Evolutionary conservation across 305 asterid species (phyloP).

Genomic region (Fraxinus sp.): DNA sequence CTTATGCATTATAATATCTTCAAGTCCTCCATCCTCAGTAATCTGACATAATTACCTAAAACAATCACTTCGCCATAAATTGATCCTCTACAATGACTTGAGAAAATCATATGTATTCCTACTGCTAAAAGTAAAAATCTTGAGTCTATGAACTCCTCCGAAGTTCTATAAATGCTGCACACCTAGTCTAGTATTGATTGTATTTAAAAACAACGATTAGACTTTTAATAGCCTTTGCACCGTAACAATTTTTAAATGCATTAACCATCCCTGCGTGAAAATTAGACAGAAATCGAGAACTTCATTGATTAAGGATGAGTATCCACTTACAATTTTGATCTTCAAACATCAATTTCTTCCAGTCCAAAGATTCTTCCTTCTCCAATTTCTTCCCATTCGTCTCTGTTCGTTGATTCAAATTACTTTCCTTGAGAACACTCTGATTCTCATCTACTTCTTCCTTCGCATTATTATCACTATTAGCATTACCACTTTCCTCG

Average conservation of each 20-base stretch:
- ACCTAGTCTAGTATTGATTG: not conserved
- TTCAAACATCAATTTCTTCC: constrained; percentile 74
- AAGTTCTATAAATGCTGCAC: not conserved
- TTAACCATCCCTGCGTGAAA: not conserved
- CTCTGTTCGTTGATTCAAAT: constrained; percentile 33
- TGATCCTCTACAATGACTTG: not conserved
- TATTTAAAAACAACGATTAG: not conserved
- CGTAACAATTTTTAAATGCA: not conserved
- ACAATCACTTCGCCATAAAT: not conserved
- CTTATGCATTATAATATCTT: not conserved
- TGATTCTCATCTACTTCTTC: constrained; percentile 30
- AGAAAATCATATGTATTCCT: not conserved
- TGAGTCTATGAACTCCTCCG: not conserved
- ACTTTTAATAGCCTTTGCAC: not conserved
- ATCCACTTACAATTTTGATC: constrained; percentile 59
- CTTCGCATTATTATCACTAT: constrained; percentile 28
- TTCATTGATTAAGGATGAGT: not conserved
- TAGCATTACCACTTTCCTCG: constrained; percentile 44
- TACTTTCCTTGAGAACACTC: constrained; percentile 27
- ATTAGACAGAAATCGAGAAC: not conserved
- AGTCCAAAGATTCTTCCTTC: constrained; percentile 66
- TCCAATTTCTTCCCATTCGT: constrained; percentile 60
- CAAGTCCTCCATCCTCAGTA: not conserved
- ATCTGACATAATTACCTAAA: not conserved
- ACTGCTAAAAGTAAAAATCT: not conserved